Evolutionary conservation across 805 yeast species (phyloP).

Genomic region (Hemisphaericaspora nanyangensis): DNA sequence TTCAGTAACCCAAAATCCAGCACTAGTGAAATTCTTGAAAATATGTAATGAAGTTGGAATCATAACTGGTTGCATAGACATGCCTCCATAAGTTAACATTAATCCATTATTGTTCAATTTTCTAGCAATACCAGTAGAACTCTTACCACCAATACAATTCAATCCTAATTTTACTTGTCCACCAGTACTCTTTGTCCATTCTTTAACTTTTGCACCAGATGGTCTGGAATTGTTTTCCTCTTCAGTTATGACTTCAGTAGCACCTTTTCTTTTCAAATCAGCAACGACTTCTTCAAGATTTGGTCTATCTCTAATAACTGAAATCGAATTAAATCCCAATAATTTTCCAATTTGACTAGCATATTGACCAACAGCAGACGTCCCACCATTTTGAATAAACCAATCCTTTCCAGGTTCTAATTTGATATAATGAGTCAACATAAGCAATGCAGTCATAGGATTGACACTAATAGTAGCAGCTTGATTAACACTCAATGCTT

Average conservation of each 20-base stretch:
- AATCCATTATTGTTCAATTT: constrained; percentile 72
- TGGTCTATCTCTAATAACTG: constrained; percentile 84
- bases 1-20: constrained; percentile 91
- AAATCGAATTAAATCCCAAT: constrained; percentile 77
- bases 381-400: constrained; percentile 96
- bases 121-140: constrained; percentile 76
- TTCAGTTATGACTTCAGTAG: constrained; percentile 87
- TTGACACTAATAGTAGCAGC: constrained; percentile 92
- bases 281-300: constrained; percentile 56
- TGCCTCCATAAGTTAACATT: constrained; percentile 92
- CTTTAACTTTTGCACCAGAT: constrained; percentile 57
- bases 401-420: constrained; percentile 68
- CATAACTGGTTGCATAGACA: constrained; percentile 94
- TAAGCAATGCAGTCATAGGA: constrained; percentile 87
- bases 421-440: constrained; percentile 68
- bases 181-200: constrained; percentile 45
- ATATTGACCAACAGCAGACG: constrained; percentile 88
- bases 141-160: constrained; percentile 92
- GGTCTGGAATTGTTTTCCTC: constrained; percentile 70
- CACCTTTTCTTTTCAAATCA: constrained; percentile 65
- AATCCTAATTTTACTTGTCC: constrained; percentile 70
- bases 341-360: constrained; percentile 84
- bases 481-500: constrained; percentile 40
- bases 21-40: constrained; percentile 79
- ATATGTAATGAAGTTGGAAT: constrained; percentile 86